Evolutionary conservation across 1,284 basidiomycete species (phyloP), one percentile per base, ranked within the genome.

Genomic region (Puccinia triticina): DNA sequence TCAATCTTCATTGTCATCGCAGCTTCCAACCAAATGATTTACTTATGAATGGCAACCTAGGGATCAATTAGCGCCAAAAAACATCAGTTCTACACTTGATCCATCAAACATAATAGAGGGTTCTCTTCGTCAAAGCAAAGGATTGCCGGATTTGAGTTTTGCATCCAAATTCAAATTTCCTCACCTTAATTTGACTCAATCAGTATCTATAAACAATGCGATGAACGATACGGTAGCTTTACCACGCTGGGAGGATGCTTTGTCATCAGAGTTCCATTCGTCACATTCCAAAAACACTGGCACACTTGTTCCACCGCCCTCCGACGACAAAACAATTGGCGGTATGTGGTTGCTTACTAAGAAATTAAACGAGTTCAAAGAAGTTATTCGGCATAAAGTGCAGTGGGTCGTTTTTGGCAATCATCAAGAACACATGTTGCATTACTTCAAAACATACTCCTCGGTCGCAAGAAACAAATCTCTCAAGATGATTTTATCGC

Each of bases 331-430:
- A 29, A 34, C 23, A 26, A 18, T n/a, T n/a, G n/a, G n/a, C n/a
- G n/a, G n/a, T n/a, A n/a, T n/a, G n/a, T n/a, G n/a, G n/a, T n/a
- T n/a, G n/a, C n/a, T n/a, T n/a, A n/a, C n/a, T n/a, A n/a, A n/a
- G n/a, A n/a, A n/a, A n/a, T n/a, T n/a, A n/a, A 61, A 78, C 34
- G 64, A 78, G 29, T 43, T 76, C 34, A 50, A 50, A 14, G 57
- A 76, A n/a, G 40, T 61, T 10, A 23, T 26, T 1, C 3, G 74
- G 3, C 57, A 76, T n/a, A 76, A 76, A 40, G 74, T 57, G 0
- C 29, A 11, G 8, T 64, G 61, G 61, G 61, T 34, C n/a, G 8
- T 34, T 1, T 64, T 64, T 64, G 32, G 61, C 2, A 64, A 64
- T 37, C 61, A 64, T 37, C 61, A 64, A 29, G 61, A 37, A 12